Evolutionary conservation across 345 rosid species (phyloP).

Genomic region (Passiflora organensis): DNA sequence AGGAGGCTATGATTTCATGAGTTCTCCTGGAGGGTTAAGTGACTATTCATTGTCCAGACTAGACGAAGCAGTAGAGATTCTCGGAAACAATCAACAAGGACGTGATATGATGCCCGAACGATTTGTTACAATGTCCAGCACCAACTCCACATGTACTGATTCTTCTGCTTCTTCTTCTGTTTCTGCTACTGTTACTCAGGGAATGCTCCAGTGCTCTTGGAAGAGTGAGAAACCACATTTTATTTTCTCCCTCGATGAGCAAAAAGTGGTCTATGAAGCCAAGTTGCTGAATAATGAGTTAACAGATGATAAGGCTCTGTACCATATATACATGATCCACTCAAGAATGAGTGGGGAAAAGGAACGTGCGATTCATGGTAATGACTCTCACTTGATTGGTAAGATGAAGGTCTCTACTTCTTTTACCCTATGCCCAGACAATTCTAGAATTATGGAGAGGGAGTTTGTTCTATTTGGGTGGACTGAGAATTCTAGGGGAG

Average conservation of each 20-base stretch:
- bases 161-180: slow-evolving; percentile 25
- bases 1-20: slow-evolving; percentile 27
- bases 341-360: slow-evolving; percentile 35
- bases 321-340: slow-evolving; percentile 56
- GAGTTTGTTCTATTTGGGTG: slow-evolving; percentile 65
- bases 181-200: slow-evolving; percentile 46
- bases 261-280: slow-evolving; percentile 58
- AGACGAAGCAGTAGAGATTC: slow-evolving; percentile 17
- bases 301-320: slow-evolving; percentile 26
- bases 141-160: slow-evolving; percentile 50
- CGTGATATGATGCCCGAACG: slow-evolving; percentile 26
- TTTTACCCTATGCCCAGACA: slow-evolving; percentile 37
- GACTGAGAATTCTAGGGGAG: slow-evolving; percentile 32
- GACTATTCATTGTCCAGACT: slow-evolving; percentile 25
- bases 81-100: slow-evolving; percentile 18
- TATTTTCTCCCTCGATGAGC: slow-evolving; percentile 71
- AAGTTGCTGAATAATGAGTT: slow-evolving; percentile 39
- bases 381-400: slow-evolving; percentile 52
- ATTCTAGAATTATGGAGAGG: slow-evolving; percentile 53
- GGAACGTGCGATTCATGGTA: slow-evolving; percentile 29
- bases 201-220: slow-evolving; percentile 78
- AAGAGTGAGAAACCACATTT: slow-evolving; percentile 60
- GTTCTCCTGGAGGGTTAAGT: slow-evolving; percentile 34
- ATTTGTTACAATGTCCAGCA: slow-evolving; percentile 42
- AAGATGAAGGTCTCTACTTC: slow-evolving; percentile 62